These are phyloP conservation scores for Cucumis cinereus DNA, from an alignment of 306 rosid genomes.

Conservation along the genomic window DNA sequence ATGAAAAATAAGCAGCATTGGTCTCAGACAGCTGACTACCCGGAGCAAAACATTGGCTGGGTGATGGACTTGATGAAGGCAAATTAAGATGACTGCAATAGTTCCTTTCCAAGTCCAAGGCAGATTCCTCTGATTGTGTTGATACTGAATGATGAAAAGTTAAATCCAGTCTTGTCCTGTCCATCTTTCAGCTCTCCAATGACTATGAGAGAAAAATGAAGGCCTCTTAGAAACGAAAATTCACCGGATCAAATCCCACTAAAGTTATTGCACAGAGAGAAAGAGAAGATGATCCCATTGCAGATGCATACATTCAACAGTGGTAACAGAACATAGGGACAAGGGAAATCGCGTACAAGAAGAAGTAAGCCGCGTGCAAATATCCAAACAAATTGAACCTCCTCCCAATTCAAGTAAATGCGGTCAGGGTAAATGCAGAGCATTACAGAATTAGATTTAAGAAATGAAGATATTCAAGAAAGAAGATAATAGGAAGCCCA, in stretches of 20 bases:
- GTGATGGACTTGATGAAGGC: constrained; percentile 57
- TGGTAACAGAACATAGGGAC: neutral
- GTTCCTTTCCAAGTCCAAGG: constrained; percentile 72
- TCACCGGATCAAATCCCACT: neutral
- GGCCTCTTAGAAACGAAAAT: constrained; percentile 8
- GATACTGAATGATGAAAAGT: constrained; percentile 67
- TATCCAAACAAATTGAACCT: neutral
- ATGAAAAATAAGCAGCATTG: constrained; percentile 90
- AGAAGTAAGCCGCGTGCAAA: neutral
- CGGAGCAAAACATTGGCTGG: constrained; percentile 67
- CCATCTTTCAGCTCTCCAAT: constrained; percentile 74
- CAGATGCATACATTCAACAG: neutral
- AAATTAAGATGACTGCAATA: constrained; percentile 42
- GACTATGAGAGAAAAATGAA: neutral
- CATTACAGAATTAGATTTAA: neutral
- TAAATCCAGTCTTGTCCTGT: constrained; percentile 40
- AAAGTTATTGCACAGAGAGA: neutral
- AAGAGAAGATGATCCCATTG: neutral
- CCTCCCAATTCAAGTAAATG: neutral
- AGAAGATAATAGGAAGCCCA: neutral
- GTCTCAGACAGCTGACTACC: constrained; percentile 82
- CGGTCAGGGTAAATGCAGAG: neutral
- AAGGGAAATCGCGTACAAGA: neutral
- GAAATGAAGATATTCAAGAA: neutral
- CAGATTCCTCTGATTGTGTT: constrained; percentile 77